Percentiles rank a stretch among this genome's conserved stretches.
These are phyloP conservation scores for Fusarium marasasianum DNA, from an alignment of 2,329 filamentous ascomycete species.

Conservation along the genomic window DNA sequence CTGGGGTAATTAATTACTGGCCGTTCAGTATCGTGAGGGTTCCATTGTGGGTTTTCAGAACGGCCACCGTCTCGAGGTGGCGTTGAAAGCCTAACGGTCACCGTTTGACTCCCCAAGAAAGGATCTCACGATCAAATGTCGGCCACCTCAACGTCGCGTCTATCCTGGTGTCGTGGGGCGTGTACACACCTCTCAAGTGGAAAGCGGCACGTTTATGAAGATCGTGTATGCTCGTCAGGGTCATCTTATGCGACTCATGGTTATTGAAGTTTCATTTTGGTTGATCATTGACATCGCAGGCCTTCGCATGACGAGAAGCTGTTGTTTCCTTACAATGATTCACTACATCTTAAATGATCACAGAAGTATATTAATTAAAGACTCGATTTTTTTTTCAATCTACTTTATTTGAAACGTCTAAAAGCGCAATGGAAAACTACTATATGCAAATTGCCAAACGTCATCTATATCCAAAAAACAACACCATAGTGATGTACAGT, in stretches of 20 bases:
- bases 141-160: slow-evolving; percentile 8
- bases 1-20: not conserved
- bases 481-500: not conserved
- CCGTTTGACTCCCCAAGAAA: slow-evolving; percentile 23
- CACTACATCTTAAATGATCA: not conserved
- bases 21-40: slow-evolving; percentile 17
- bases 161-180: not conserved
- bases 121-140: slow-evolving; percentile 15
- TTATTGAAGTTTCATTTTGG: not conserved
- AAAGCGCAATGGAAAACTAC: not conserved
- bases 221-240: slow-evolving; percentile 1
- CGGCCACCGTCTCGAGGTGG: slow-evolving; percentile 28
- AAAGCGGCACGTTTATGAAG: slow-evolving; percentile 5
- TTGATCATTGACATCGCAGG: not conserved
- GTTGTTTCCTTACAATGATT: not conserved
- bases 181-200: slow-evolving; percentile 13
- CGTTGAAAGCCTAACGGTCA: slow-evolving; percentile 20
- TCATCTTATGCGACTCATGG: not conserved
- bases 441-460: not conserved
- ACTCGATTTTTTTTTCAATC: not conserved
- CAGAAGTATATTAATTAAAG: not conserved
- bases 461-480: not conserved
- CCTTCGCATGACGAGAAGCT: not conserved
- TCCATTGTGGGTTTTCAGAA: slow-evolving; percentile 19
- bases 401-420: not conserved